Evolutionary conservation across 257 asterid species (phyloP).

Genomic region (Solanum pennellii): DNA sequence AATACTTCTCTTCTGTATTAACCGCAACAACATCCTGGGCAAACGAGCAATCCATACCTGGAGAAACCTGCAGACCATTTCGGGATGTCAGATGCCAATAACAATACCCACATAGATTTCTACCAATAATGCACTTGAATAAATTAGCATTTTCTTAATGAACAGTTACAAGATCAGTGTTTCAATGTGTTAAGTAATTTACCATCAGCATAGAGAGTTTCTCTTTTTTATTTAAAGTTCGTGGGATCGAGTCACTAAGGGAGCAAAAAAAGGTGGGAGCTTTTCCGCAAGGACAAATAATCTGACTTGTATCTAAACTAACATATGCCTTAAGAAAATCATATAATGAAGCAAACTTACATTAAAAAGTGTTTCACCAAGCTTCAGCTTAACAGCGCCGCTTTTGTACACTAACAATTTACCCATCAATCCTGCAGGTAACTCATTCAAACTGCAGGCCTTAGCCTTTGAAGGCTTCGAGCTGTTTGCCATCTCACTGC

Average conservation of each 20-base stretch:
- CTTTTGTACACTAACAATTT: conserved; percentile 64
- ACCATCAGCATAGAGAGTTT: neutral
- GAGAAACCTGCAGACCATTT: conserved; percentile 39
- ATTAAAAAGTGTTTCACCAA: conserved; percentile 62
- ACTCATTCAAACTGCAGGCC: conserved; percentile 23
- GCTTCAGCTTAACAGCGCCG: conserved; percentile 77
- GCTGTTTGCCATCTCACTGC: conserved; percentile 7
- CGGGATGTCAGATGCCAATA: neutral
- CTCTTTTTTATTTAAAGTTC: neutral
- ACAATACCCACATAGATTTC: neutral
- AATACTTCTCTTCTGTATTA: conserved; percentile 30
- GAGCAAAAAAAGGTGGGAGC: neutral
- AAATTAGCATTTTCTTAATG: neutral
- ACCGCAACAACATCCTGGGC: conserved; percentile 52
- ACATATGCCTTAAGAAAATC: neutral
- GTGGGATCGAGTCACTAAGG: neutral
- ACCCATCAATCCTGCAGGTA: conserved; percentile 62
- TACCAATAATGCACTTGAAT: neutral
- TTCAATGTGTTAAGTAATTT: neutral
- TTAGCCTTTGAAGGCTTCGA: conserved; percentile 17
- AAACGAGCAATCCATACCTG: conserved; percentile 46
- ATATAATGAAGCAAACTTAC: conserved; percentile 34
- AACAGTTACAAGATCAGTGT: neutral
- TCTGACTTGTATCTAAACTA: neutral
- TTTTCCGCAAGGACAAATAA: neutral